These are phyloP conservation scores for Adenanthera pavonina DNA, from an alignment of 306 rosid genomes.

Conservation along the genomic window DNA sequence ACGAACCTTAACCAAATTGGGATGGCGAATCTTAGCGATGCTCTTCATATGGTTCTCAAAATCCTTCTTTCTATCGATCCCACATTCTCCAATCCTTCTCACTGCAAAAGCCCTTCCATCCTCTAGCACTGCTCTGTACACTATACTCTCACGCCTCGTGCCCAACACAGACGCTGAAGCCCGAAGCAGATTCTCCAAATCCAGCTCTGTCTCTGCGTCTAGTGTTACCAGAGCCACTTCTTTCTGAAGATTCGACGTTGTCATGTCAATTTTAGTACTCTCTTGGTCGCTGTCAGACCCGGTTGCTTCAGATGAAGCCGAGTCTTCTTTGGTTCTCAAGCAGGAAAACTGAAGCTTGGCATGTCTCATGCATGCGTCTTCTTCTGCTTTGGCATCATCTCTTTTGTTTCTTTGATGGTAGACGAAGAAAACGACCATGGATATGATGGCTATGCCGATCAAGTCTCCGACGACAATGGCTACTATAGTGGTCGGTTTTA, in stretches of 20 bases:
- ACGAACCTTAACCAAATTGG: conserved; percentile 73
- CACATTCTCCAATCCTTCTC: conserved; percentile 77
- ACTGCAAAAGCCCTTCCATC: conserved; percentile 82
- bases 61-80: conserved; percentile 66
- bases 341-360: conserved; percentile 59
- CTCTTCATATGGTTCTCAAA: conserved; percentile 72
- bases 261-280: neutral
- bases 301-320: conserved; percentile 69
- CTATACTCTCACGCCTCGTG: conserved; percentile 67
- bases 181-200: conserved; percentile 73
- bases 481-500: neutral
- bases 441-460: neutral
- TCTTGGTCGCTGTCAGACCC: conserved; percentile 75
- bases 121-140: conserved; percentile 85
- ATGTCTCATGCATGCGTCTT: conserved; percentile 32
- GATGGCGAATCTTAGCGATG: conserved; percentile 74
- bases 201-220: conserved; percentile 71
- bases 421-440: neutral
- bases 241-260: conserved; percentile 28
- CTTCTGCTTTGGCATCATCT: conserved; percentile 30
- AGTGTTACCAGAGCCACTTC: conserved; percentile 67
- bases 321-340: conserved; percentile 63
- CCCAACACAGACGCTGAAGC: conserved; percentile 88
- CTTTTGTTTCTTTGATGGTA: conserved; percentile 33
- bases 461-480: conserved; percentile 15